Base-by-base conservation (phyloP, 2,329 filamentous ascomycete species). In the Fusarium oxysporum region DNA sequence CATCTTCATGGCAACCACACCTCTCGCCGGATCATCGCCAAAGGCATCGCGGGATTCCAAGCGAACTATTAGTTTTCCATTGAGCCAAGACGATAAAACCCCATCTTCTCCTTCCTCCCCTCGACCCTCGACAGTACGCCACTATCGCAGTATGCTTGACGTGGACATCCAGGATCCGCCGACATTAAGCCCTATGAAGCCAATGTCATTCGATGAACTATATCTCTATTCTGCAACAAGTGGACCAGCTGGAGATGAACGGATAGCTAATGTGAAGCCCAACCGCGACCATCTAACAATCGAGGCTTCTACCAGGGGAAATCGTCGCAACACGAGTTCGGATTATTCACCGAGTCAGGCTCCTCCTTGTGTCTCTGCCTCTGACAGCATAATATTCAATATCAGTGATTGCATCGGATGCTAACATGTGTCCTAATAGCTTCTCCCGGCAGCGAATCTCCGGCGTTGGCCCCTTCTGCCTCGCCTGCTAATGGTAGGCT, bases 101-200 rank as follows among this genome's bases (percentile, higher is more conserved):
- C 45, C 57, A 17, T 56, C 58, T 23, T 62, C 66, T 25, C 23
- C 48, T 16, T 37, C 71, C 6, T 55, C 72, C 13, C 60, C 58
- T 40, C 47, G 70, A 4, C 62, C 73, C 25, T 58, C 54, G n/a
- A 75, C 73, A 8, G 62, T 77, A 40, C 81, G 72, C 11, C 81
- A 82, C 47, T 87, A 85, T 72, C 83, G 85, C 66, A 90, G 87
- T 78, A 87, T 90, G 87, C 81, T 89, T 25, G 84, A 87, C 50
- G 81, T 89, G 23, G 86, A 71, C 30, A 21, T 11, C 8, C 44
- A 87, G 48, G 82, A 83, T 33, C 83, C 85, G 5, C 86, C 86
- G 17, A 85, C 73, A 65, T 80, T 88, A 30, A 82, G 80, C 12
- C 81, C 83, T 8, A 79, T 83, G 70, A 82, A 82, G 57, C 83